Evolutionary conservation across 176 grass and related monocot species (phyloP).

Genomic region (Hsuehochloa calcarea): DNA sequence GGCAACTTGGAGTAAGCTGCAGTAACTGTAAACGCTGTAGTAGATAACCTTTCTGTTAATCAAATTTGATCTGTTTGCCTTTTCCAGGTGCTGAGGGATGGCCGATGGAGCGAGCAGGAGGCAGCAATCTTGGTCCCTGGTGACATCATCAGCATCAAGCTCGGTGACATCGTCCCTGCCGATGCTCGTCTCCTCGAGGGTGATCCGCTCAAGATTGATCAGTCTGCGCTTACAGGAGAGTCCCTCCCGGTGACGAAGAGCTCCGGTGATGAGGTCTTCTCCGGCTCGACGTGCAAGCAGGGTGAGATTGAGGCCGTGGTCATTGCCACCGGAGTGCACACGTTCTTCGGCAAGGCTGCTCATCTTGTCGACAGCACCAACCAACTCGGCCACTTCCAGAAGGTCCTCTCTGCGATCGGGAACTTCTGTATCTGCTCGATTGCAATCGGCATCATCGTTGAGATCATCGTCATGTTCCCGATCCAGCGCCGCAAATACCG

Average conservation of each 20-base stretch:
- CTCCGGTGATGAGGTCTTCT: slow-evolving; percentile 90
- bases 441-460: slow-evolving; percentile 71
- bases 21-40: not conserved
- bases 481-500: slow-evolving; percentile 82
- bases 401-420: slow-evolving; percentile 91
- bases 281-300: slow-evolving; percentile 91
- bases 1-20: not conserved
- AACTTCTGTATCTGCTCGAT: slow-evolving; percentile 99
- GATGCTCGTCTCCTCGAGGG: slow-evolving; percentile 95
- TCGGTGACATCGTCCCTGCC: slow-evolving; percentile 95
- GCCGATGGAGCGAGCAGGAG: slow-evolving; percentile 88
- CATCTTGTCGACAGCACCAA: slow-evolving; percentile 99
- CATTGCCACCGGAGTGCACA: slow-evolving; percentile 98
- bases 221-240: slow-evolving; percentile 90
- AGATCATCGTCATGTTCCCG: slow-evolving; percentile 99
- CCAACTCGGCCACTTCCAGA: slow-evolving; percentile 94
- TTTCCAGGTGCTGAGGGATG: slow-evolving; percentile 87
- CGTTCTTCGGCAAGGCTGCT: slow-evolving; percentile 98
- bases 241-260: slow-evolving; percentile 78
- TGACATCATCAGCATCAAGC: slow-evolving; percentile 92
- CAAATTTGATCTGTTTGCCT: not conserved
- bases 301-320: slow-evolving; percentile 99
- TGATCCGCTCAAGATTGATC: slow-evolving; percentile 88
- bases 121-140: slow-evolving; percentile 89
- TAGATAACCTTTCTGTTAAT: not conserved